Evolutionary conservation across 352 stramenopile species (phyloP), one percentile per base, ranked within the genome.

Genomic region (Globisporangium spinosum): DNA sequence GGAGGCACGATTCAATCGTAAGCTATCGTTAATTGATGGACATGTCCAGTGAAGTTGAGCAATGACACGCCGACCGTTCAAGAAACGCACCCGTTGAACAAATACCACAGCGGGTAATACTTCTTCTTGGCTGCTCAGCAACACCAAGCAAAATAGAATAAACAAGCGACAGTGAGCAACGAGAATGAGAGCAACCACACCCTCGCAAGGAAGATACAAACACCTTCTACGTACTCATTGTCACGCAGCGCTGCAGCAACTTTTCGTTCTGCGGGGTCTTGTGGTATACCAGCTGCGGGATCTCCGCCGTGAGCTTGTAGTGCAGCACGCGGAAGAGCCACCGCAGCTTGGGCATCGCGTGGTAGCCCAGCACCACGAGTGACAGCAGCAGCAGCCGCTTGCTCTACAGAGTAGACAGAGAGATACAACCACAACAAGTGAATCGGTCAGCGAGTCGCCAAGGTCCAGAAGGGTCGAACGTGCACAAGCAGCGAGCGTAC

Each of bases 71-170:
- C 29, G 29, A 32, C 29, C 29, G 29, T 32, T 32, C 29, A 32
- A 32, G 47, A n/a, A 58, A 5, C 23, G 34, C 59, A 78, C 72
- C 79, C 80, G 60, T 89, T 89, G 56, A 85, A 84, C 27, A 89
- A 70, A 55, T 86, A 76, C 80, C 77, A 87, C 17, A 80, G 71
- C 54, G 83, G 76, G 43, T 81, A 82, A 71, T 89, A 91, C 55
- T 73, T 69, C 13, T 81, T 15, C 10, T 32, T 32, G 29, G 29
- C 29, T 32, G 29, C 29, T 32, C 29, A 32, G 29, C 29, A 32
- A 32, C 29, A 32, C 29, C 29, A 32, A 32, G 29, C 29, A 32
- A 32, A 32, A 32, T 32, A 32, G 29, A 32, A 32, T 32, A 32
- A 32, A 32, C 29, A 32, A 32, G 29, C 29, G 29, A 32, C 29